Conservation (phyloP, 1,139 yeast genomes). For the Magnusiomyces fungicola region DNA sequence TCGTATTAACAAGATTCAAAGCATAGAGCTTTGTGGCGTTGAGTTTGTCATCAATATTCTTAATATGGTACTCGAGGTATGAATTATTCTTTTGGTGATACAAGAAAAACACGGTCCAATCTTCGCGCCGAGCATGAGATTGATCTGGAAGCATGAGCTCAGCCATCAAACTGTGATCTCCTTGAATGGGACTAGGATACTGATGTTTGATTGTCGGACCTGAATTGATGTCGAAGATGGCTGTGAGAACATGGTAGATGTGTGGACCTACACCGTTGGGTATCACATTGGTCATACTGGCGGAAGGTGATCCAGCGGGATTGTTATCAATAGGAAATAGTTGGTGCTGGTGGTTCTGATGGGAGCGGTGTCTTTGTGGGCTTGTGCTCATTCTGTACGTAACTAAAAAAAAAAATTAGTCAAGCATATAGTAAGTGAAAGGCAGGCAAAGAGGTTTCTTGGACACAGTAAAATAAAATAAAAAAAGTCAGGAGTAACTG, state of each 20-base stretch:
- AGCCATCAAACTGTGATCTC: slow-evolving; percentile 29
- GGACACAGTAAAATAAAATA: no score
- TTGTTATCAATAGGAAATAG: no score
- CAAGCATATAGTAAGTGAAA: no score
- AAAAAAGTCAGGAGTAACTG: no score
- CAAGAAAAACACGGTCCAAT: slow-evolving; percentile 51
- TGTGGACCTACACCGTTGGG: slow-evolving; percentile 14
- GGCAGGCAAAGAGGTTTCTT: no score
- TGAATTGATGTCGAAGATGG: slow-evolving; percentile 58
- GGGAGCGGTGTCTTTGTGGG: no score
- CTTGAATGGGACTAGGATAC: slow-evolving; percentile 36
- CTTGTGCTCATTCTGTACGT: no score
- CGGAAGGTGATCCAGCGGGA: no score
- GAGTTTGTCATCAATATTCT: slow-evolving; percentile 22
- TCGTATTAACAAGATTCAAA: slow-evolving; percentile 51
- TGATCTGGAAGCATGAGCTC: slow-evolving; percentile 64
- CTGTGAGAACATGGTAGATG: slow-evolving; percentile 34
- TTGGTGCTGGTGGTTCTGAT: no score
- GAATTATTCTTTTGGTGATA: slow-evolving; percentile 32
- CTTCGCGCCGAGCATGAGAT: slow-evolving; percentile 53
- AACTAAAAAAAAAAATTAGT: no score
- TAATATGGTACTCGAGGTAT: slow-evolving; percentile 24
- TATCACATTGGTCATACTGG: neutral
- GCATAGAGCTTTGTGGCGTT: slow-evolving; percentile 43
- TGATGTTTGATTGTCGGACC: slow-evolving; percentile 52